Conservation (phyloP, 441 rosid species). For the Euphorbia celastroides region DNA sequence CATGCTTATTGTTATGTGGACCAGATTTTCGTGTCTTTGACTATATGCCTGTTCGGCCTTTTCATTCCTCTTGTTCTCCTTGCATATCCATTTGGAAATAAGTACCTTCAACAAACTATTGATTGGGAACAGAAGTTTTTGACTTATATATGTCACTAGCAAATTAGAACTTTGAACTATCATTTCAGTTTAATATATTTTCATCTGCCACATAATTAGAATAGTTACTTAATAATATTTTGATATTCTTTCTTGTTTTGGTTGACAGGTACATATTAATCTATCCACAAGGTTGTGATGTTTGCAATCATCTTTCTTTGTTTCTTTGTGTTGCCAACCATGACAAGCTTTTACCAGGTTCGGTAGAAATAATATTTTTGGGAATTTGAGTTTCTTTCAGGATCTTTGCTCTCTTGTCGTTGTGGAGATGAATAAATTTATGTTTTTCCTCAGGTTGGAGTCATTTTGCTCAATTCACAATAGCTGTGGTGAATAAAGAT, state of each 20-base stretch:
- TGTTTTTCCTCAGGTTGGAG: constrained; percentile 74
- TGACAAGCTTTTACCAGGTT: constrained; percentile 98
- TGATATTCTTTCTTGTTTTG: constrained; percentile 10
- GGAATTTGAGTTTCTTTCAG: constrained; percentile 6
- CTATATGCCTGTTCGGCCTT: neutral
- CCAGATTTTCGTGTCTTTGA: neutral
- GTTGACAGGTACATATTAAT: constrained; percentile 86
- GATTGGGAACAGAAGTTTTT: neutral
- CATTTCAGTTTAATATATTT: neutral
- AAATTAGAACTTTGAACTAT: no score
- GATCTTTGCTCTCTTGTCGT: constrained; percentile 2
- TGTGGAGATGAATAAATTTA: constrained; percentile 6
- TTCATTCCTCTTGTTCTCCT: neutral
- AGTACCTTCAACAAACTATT: neutral
- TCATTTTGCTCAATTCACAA: constrained; percentile 98
- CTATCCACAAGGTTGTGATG: constrained; percentile 99
- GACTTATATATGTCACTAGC: neutral
- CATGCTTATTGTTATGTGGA: neutral
- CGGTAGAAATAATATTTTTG: constrained; percentile 13
- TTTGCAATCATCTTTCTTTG: constrained; percentile 92
- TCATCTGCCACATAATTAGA: neutral
- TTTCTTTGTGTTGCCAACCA: constrained; percentile 95
- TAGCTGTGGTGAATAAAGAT: constrained; percentile 92
- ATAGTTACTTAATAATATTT: constrained; percentile 13
- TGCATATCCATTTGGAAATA: neutral